phyloP scores from a whole-genome alignment of 1,139 yeast species.

The Yarrowia galli region DNA sequence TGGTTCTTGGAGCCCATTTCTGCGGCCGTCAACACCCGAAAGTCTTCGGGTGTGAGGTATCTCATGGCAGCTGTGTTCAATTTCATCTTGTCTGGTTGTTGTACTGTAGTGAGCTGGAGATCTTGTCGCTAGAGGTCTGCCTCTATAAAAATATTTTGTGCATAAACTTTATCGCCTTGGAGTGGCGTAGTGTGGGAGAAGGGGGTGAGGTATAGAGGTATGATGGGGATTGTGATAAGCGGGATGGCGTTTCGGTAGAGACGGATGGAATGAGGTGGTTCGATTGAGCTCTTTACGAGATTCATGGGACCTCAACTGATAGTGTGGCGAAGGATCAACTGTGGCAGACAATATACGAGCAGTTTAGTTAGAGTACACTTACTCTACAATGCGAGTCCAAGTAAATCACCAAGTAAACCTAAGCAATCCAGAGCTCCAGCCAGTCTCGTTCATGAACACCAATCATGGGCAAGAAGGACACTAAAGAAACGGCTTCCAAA shows the following conservation, averaged over 20 bases:
- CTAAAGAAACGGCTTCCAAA: no score
- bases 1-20: conserved; percentile 93
- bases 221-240: not conserved
- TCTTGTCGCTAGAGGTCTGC: not conserved
- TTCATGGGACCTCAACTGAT: no score
- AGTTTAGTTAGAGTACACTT: no score
- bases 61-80: conserved; percentile 93
- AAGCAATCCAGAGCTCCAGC: no score
- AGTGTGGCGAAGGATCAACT: no score
- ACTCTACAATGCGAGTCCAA: no score
- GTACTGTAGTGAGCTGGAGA: not conserved
- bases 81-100: conserved; percentile 63
- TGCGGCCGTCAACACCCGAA: conserved; percentile 82
- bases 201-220: not conserved
- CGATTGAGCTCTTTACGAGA: no score
- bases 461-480: no score
- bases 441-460: no score
- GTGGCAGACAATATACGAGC: no score
- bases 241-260: not conserved
- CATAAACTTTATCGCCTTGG: conserved; percentile 27
- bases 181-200: not conserved
- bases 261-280: no score
- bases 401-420: no score
- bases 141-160: conserved; percentile 35
- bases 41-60: conserved; percentile 88